phyloP scores from a whole-genome alignment of 2,329 filamentous ascomycete species.

The Pseudogymnoascus destructans region DNA sequence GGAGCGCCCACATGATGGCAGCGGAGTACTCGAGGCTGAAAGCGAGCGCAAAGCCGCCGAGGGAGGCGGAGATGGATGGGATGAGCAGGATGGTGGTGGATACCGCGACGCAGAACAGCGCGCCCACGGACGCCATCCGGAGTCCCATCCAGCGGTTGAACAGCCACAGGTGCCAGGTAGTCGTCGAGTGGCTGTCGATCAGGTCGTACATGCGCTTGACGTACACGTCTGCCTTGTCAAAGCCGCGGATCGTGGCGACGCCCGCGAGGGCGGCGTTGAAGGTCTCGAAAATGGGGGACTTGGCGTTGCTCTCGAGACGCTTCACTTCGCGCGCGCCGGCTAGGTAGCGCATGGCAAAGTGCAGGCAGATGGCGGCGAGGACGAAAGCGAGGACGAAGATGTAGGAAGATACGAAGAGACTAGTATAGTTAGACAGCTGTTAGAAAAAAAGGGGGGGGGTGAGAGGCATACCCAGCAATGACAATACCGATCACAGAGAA shows the following conservation, averaged over 20 bases:
- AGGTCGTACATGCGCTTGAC: constrained; percentile 54
- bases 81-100: constrained; percentile 50
- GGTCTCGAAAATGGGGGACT: constrained; percentile 69
- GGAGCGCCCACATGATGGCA: constrained; percentile 51
- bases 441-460: not conserved
- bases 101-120: constrained; percentile 52
- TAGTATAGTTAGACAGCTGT: not conserved
- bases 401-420: constrained; percentile 51
- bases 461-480: constrained; percentile 37
- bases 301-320: constrained; percentile 61
- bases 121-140: constrained; percentile 57
- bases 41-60: constrained; percentile 63
- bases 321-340: constrained; percentile 63
- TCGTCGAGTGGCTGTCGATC: constrained; percentile 54
- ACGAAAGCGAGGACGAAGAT: constrained; percentile 49
- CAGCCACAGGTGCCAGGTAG: constrained; percentile 55
- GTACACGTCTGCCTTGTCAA: constrained; percentile 54
- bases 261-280: constrained; percentile 62
- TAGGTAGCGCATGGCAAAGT: constrained; percentile 50
- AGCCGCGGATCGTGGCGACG: constrained; percentile 63
- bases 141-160: constrained; percentile 69
- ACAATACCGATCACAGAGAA: constrained; percentile 53
- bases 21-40: constrained; percentile 59
- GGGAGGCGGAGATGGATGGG: constrained; percentile 48
- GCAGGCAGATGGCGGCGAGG: constrained; percentile 44